These are phyloP conservation scores for Mycena metata DNA, from an alignment of 768 basidiomycete genomes.

Conservation along the genomic window DNA sequence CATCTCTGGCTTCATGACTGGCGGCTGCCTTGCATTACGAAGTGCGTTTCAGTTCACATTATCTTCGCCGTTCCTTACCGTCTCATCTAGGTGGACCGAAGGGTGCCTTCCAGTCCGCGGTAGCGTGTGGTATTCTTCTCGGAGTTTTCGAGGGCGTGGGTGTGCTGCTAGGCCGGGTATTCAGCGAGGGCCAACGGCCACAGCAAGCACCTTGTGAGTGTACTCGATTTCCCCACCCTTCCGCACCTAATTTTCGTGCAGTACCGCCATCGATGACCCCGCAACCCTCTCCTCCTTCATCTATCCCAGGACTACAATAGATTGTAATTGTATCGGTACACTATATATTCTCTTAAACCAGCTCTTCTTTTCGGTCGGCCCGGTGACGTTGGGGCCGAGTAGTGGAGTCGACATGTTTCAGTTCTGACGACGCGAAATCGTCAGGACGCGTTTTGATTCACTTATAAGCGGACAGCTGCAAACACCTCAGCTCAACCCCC, in stretches of 20 bases:
- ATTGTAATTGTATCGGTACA: conserved; percentile 43
- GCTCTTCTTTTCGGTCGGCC: not conserved
- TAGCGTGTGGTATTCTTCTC: conserved; percentile 95
- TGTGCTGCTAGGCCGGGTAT: conserved; percentile 89
- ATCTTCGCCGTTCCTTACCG: conserved; percentile 20
- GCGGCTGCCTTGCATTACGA: conserved; percentile 93
- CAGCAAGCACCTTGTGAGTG: conserved; percentile 83
- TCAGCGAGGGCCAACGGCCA: conserved; percentile 79
- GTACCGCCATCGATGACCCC: conserved; percentile 71
- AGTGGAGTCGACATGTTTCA: too few relatives aligned
- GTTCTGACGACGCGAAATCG: too few relatives aligned
- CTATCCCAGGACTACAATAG: conserved; percentile 64
- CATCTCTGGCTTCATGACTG: conserved; percentile 98
- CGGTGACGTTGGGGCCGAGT: too few relatives aligned
- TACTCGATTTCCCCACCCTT: conserved; percentile 6
- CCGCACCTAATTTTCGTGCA: conserved; percentile 39
- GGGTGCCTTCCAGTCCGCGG: conserved; percentile 91
- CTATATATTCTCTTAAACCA: conserved; percentile 43
- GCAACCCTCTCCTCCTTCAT: conserved; percentile 57
- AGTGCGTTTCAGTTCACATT: conserved; percentile 69
- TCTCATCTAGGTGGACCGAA: conserved; percentile 84
- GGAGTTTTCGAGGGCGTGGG: conserved; percentile 97
- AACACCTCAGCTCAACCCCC: too few relatives aligned
- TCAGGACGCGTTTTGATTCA: not conserved
- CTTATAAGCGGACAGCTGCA: too few relatives aligned